Conservation (phyloP, 2,329 filamentous ascomycete genomes). For the Talaromyces sp. region DNA sequence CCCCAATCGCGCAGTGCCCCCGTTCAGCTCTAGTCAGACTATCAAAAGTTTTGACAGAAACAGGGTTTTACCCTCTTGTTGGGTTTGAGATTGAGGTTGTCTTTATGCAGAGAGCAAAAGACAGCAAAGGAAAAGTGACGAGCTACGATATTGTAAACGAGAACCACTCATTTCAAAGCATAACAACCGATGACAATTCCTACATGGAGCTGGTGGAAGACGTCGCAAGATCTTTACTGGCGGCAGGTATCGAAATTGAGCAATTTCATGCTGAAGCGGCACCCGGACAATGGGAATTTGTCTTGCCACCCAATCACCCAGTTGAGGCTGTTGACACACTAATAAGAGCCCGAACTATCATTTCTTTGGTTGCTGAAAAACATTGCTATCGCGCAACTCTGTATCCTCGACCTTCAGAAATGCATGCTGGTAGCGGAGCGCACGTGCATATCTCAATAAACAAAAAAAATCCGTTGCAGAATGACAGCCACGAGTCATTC, state of each 20-base stretch:
- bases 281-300: constrained; percentile 25
- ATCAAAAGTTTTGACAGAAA: neutral
- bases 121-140: neutral
- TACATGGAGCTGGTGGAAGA: constrained; percentile 11
- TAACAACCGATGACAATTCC: constrained; percentile 3
- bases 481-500: constrained; percentile 14
- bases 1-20: neutral
- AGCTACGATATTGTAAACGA: neutral
- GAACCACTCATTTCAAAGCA: constrained; percentile 6
- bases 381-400: constrained; percentile 19
- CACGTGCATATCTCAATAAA: constrained; percentile 23
- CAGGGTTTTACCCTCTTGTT: constrained; percentile 2
- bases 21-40: constrained; percentile 2
- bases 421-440: constrained; percentile 16
- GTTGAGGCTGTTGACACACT: constrained; percentile 21
- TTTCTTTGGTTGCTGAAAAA: constrained; percentile 12
- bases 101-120: constrained; percentile 3
- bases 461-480: neutral
- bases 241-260: constrained; percentile 17
- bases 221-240: constrained; percentile 13
- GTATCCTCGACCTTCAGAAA: constrained; percentile 15
- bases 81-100: constrained; percentile 8
- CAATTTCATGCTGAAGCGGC: constrained; percentile 23
- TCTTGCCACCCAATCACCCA: constrained; percentile 18
- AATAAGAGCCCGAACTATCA: constrained; percentile 19